phyloP scores from a whole-genome alignment of 257 asterid species.

The Primulina eburnea region DNA sequence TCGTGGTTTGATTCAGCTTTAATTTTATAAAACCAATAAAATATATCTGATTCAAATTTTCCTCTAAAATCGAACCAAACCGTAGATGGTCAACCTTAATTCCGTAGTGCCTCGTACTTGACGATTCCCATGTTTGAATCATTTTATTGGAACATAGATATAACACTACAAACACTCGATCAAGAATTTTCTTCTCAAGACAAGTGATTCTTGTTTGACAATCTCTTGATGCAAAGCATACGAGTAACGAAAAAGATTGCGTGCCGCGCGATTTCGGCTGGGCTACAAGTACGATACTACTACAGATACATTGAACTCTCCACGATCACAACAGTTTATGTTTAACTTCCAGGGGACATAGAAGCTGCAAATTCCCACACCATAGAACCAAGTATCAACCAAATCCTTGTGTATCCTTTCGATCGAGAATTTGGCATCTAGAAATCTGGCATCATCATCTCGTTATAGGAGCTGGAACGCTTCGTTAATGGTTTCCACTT shows the following conservation, averaged over 20 bases:
- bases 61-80: too few relatives aligned
- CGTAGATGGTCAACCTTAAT: too few relatives aligned
- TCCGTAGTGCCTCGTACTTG: too few relatives aligned
- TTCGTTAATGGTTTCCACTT: slow-evolving; percentile 60
- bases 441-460: slow-evolving; percentile 27
- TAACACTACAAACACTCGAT: not conserved
- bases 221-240: too few relatives aligned
- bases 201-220: not conserved
- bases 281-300: not conserved
- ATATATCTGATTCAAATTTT: too few relatives aligned
- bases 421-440: not conserved
- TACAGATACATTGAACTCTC: too few relatives aligned
- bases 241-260: too few relatives aligned
- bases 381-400: not conserved
- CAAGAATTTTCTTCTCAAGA: not conserved
- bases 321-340: not conserved
- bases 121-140: too few relatives aligned
- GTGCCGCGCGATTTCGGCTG: too few relatives aligned
- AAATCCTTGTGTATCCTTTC: not conserved
- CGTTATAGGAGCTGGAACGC: slow-evolving; percentile 74
- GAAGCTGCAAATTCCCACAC: not conserved
- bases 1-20: not conserved
- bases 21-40: too few relatives aligned
- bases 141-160: not conserved
- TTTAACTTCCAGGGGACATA: not conserved